Base-by-base conservation (phyloP, 1,284 basidiomycete species). In the Acaromyces ingoldii region DNA sequence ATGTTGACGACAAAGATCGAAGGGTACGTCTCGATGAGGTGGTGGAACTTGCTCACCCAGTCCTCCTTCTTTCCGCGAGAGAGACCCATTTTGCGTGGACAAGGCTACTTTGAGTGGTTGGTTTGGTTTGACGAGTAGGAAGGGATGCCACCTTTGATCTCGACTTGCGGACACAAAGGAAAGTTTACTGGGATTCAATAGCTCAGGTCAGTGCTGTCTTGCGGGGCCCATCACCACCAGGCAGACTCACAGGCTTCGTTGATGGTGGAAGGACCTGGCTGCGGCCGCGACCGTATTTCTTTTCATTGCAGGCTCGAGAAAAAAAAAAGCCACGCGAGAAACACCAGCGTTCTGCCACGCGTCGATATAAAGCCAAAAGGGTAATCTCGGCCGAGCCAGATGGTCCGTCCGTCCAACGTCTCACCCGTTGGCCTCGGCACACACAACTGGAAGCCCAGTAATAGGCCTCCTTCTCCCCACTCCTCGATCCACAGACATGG, bases 1-100 rank as follows among this genome's bases (percentile, higher is more conserved):
- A 98, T 91, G 80, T 97, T 97, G 82, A 97, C 93, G 65, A 98
- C 78, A 83, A 99, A 97, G 81, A 98, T 91, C 61, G 93, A 74
- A 90, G 77, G 89, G 80, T 89, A 95, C 78, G 88, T 85, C 79
- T 85, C 82, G 72, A 99, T 83, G 70, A 96, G 86, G 77, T 90
- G 87, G 82, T 87, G 89, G 79, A 98, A 86, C 82, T 93, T 95
- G 67, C 79, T 80, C 79, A 98, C 97, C 84, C 97, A 99, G 38
- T 84, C 67, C 74, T 88, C 87, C 82, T 97, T 97, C 76, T 91
- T 87, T 77, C 86, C 84, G 67, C 89, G 86, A 79, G 85, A 84
- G 65, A 82, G 87, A 83, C 91, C 92, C 91, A 96, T 96, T 83
- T 64, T 66, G 58, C 17, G 34, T 26, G 25, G 22, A 17, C 24